Evolutionary conservation across 805 yeast genomes (phyloP), one percentile per base, ranked within the genome.

Genomic region (Lipomyces starkeyi): DNA sequence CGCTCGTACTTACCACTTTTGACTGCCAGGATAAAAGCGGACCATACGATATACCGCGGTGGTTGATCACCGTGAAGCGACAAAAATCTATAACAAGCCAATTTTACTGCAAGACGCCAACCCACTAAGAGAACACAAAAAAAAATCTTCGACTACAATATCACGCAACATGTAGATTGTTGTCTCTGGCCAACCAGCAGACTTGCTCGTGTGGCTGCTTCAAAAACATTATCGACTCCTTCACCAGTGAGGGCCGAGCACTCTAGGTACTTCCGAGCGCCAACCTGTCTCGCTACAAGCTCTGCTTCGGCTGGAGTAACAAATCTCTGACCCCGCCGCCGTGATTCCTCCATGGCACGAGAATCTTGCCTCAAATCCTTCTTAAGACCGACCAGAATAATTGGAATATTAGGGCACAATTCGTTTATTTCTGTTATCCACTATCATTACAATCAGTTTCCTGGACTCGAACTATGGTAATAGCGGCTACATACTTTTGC

Each of bases 211-310:
- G 97, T 91, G 17, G 98, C 97, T 61, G 87, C 86, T 79, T 93
- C 98, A 77, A 93, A 93, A 1, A 93, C 93, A 76, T 91, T 96
- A 78, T 93, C 97, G 27, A 93, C 98, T 13, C 97, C 97, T 76
- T 91, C 97, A 3, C 98, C 98, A 1, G 97, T 91, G 72, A 93
- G 81, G 0, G 98, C 92, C 59, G 97, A 90, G 76, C 97, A 91
- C 75, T 93, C 97, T 76, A 93, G 79, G 76, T 91, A 93, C 69
- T 82, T 84, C 71, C 89, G 87, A 0, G 97, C 97, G 3, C 97
- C 97, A 53, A 93, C 90, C 64, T 86, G 85, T 64, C 83, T 83
- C 0, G 97, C 97, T 32, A 88, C 90, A 60, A 81, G 82, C 72
- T 88, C 89, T 4, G 90, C 98, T 71, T 84, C 83, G 81, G 54